Evolutionary conservation across 2,329 filamentous ascomycete genomes (phyloP), one percentile per base, ranked within the genome.

Genomic region (Helicocarpus griseus): DNA sequence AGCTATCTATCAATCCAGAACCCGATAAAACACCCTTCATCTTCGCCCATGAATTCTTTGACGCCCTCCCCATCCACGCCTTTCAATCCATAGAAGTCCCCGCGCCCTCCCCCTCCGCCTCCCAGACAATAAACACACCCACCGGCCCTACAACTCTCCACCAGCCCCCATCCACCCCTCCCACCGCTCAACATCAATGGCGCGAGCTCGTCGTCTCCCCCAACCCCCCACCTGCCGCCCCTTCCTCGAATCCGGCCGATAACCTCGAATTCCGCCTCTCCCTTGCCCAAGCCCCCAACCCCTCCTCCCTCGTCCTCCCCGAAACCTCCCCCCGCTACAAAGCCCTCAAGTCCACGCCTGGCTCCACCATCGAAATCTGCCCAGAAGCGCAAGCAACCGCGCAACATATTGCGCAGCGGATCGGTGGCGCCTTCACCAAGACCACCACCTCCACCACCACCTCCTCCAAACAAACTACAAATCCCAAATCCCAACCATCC

Each of bases 31-130:
- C 83, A 21, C 91, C 93, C 0, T 94, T 97, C 68, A 95, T 98
- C 54, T 81, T 97, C 46, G 93, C 93, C 4, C 93, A 98, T 67
- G 93, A 98, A 66, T 97, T 98, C 76, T 98, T 98, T 72, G 93
- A 98, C 61, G 93, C 93, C 2, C 82, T 98, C 0, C 93, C 93
- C 31, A 96, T 98, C 60, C 90, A 98, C 67, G 84, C 88, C 54
- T 98, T 98, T 66, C 86, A 97, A 68, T 85, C 87, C 13, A 77
- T 91, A 48, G 13, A 45, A 31, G 9, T 21, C 17, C 26, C 41
- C 5, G 67, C 77, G 41, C 72, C 73, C 56, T 66, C 72, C 13
- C 66, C 72, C 4, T 66, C 69, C 58, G 61, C 76, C 14, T 72
- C 72, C 35, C 61, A 76, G n/a, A 72, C 72, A 35, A 74, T 76